phyloP scores from a whole-genome alignment of 257 asterid genomes.

The Solanum lignicaule region DNA sequence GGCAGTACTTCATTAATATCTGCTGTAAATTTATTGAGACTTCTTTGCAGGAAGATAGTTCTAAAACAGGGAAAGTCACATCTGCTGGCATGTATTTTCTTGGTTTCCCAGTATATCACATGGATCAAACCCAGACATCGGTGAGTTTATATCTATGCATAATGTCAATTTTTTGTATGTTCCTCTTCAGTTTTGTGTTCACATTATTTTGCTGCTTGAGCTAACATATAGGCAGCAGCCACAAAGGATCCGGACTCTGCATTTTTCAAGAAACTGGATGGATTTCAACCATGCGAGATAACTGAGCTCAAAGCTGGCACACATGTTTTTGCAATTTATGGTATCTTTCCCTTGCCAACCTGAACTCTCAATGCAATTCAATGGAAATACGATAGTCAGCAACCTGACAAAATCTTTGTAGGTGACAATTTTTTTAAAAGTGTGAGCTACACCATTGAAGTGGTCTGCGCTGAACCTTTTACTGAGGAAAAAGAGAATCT shows the following conservation, averaged over 20 bases:
- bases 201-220: conserved; percentile 5
- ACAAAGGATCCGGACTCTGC: conserved; percentile 89
- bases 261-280: conserved; percentile 88
- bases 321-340: conserved; percentile 88
- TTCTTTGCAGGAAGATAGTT: conserved; percentile 75
- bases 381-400: conserved; percentile 8
- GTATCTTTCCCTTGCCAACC: conserved; percentile 27
- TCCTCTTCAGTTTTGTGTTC: neutral
- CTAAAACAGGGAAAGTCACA: conserved; percentile 73
- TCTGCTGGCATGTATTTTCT: conserved; percentile 92
- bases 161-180: neutral
- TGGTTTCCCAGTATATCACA: conserved; percentile 84
- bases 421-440: conserved; percentile 97
- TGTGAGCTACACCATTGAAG: conserved; percentile 77
- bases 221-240: conserved; percentile 35
- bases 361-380: neutral
- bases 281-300: conserved; percentile 95
- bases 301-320: conserved; percentile 79
- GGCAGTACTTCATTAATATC: neutral
- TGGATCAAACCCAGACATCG: conserved; percentile 64
- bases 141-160: conserved; percentile 34
- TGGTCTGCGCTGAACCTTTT: conserved; percentile 60
- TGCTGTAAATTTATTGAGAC: neutral
- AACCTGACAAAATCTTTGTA: too few species aligned
- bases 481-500: conserved; percentile 77